Base-by-base conservation (phyloP, 2,329 filamentous ascomycete genomes). In the Mycosphaerella sp. region DNA sequence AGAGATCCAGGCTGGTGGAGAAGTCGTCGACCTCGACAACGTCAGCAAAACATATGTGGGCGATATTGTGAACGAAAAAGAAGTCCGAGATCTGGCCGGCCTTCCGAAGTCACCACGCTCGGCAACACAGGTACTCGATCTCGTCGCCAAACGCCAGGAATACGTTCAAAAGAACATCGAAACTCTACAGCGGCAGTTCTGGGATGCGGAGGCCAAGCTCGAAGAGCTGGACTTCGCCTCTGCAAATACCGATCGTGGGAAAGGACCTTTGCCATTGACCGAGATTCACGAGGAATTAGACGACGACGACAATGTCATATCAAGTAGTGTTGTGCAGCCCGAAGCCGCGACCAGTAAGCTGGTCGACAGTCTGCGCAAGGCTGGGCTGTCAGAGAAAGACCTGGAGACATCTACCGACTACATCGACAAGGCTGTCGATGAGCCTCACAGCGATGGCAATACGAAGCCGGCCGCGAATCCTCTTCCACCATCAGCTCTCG, bases 281-380 rank as follows among this genome's bases (percentile, higher is more conserved):
- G 93, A 97, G 62, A 97, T 98, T 58, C 76, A 89, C 49, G 93
- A 98, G 70, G 82, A 95, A 71, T 75, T 97, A 18, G 93, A 97
- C 64, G 90, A 96, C 7, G 81, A 95, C 9, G 93, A 84, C 50
- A 93, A 95, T 63, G 79, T 97, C 3, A 70, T 95, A 44, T 86
- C 72, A 1, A 71, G 70, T 58, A 70, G 65, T 1, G 59, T 75
- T 18, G 66, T 65, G 3, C 68, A 71, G n/a, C 85, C 89, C 0
- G 85, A 84, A 6, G 80, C 85, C 46, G 73, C 78, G 12, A 79
- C 86, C 14, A 75, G 81, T 7, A 79, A 86, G 58, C 74, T 96
- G 3, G 67, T 86, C 13, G 82, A 91, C 44, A 80, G 83, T 0
- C 71, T 96, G 50, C 76, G 84, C 62, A 90, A 90, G 67, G 87